phyloP scores from a whole-genome alignment of 2,329 filamentous ascomycete species.

The Colletotrichum limetticola region DNA sequence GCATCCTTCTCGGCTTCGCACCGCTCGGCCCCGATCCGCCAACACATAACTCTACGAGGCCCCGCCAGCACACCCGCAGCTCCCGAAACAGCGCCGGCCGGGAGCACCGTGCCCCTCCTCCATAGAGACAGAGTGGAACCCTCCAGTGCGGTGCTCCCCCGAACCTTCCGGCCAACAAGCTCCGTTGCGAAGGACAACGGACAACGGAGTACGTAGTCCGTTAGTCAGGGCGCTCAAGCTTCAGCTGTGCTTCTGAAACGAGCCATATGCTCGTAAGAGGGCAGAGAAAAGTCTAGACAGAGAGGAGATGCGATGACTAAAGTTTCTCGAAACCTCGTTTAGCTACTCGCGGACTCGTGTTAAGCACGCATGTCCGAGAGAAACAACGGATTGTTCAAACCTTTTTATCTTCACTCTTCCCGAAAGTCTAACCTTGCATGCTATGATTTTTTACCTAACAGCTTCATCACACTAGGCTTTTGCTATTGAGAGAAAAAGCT shows the following conservation, averaged over 20 bases:
- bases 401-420: conserved; percentile 5
- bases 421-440: conserved; percentile 20
- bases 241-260: conserved; percentile 25
- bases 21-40: background rate
- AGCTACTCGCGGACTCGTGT: conserved; percentile 6
- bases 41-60: background rate
- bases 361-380: conserved; percentile 3
- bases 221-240: conserved; percentile 12
- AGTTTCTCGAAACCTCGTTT: conserved; percentile 3
- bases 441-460: background rate
- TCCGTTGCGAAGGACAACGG: background rate
- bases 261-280: background rate
- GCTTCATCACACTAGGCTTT: background rate
- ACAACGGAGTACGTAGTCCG: background rate
- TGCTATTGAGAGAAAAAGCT: background rate
- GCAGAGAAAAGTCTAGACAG: background rate
- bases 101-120: background rate
- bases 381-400: conserved; percentile 12
- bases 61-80: background rate
- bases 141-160: background rate
- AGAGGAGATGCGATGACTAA: background rate
- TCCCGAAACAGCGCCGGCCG: background rate
- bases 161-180: conserved; percentile 8
- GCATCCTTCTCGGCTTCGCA: conserved; percentile 5
- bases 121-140: background rate